These are phyloP conservation scores for Candida maris DNA, from an alignment of 805 yeast genomes.

Conservation along the genomic window DNA sequence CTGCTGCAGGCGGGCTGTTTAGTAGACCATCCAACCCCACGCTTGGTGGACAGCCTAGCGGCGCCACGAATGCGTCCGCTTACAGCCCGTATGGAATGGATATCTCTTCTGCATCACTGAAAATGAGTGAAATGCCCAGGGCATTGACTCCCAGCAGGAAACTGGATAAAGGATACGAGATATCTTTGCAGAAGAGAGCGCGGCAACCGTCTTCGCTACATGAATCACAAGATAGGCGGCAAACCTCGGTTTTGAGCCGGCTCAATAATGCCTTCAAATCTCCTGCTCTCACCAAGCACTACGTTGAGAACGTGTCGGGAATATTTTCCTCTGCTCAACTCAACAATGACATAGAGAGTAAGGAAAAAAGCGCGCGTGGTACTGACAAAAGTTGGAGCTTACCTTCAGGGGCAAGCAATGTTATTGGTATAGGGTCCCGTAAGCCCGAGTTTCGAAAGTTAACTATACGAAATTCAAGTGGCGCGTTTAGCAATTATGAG, in stretches of 20 bases:
- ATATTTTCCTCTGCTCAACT: constrained; percentile 24
- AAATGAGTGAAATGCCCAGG: constrained; percentile 28
- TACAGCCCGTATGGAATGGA: constrained; percentile 26
- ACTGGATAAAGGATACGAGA: constrained; percentile 1
- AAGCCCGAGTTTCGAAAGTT: constrained; percentile 27
- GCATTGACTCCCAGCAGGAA: constrained; percentile 23
- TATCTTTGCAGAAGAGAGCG: constrained; percentile 18
- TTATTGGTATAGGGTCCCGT: background rate
- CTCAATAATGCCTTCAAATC: constrained; percentile 20
- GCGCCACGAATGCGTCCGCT: constrained; percentile 5
- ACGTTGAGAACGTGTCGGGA: constrained; percentile 29
- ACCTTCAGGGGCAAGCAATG: too few species aligned
- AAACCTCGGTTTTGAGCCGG: constrained; percentile 16
- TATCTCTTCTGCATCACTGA: constrained; percentile 11
- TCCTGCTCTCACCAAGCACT: constrained; percentile 16
- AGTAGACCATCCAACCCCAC: constrained; percentile 9
- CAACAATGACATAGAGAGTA: constrained; percentile 2
- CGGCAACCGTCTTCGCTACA: constrained; percentile 20
- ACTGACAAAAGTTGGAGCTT: too few species aligned
- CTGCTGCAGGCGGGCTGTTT: constrained; percentile 6
- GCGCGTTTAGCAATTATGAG: constrained; percentile 22
- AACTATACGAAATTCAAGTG: constrained; percentile 24
- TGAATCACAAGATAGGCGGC: constrained; percentile 6
- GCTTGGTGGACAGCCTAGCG: constrained; percentile 2
- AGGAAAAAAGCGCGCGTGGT: constrained; percentile 5